These are phyloP conservation scores for Chimonanthus salicifolius DNA, from an alignment of 164 flowering plant genomes.

Conservation along the genomic window DNA sequence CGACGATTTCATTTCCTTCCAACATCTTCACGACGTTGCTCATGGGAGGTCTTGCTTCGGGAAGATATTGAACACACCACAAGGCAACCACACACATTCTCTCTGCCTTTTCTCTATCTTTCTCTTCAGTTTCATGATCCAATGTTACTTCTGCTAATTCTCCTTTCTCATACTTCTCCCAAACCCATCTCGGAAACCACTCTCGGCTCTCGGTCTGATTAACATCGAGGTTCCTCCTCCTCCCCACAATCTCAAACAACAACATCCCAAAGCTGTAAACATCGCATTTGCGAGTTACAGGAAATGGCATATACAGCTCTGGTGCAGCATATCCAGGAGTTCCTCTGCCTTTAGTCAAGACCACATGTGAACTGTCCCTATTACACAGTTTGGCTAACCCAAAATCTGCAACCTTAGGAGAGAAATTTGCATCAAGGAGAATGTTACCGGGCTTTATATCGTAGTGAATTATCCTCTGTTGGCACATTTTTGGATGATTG, in stretches of 20 bases:
- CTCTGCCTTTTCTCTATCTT: conserved; percentile 14
- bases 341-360: conserved; percentile 13
- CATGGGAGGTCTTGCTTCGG: conserved; percentile 16
- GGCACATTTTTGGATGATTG: conserved; percentile 16
- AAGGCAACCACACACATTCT: conserved; percentile 20
- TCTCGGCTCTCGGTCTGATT: conserved; percentile 2
- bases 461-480: conserved; percentile 25
- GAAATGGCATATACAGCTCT: conserved; percentile 2
- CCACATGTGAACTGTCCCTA: conserved; percentile 15
- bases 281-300: conserved; percentile 20
- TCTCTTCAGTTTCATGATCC: conserved; percentile 11
- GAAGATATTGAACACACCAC: conserved; percentile 28
- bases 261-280: conserved; percentile 32
- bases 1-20: conserved; percentile 14
- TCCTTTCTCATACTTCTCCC: conserved; percentile 18
- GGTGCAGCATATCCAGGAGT: conserved; percentile 25
- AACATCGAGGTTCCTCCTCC: conserved; percentile 11
- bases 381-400: conserved; percentile 25
- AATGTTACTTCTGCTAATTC: neutral
- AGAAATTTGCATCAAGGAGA: conserved; percentile 11
- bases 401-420: conserved; percentile 31
- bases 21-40: conserved; percentile 24
- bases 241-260: conserved; percentile 21
- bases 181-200: conserved; percentile 23
- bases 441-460: conserved; percentile 27